Evolutionary conservation across 2,329 filamentous ascomycete species (phyloP).

Genomic region (Penicillium sp.): DNA sequence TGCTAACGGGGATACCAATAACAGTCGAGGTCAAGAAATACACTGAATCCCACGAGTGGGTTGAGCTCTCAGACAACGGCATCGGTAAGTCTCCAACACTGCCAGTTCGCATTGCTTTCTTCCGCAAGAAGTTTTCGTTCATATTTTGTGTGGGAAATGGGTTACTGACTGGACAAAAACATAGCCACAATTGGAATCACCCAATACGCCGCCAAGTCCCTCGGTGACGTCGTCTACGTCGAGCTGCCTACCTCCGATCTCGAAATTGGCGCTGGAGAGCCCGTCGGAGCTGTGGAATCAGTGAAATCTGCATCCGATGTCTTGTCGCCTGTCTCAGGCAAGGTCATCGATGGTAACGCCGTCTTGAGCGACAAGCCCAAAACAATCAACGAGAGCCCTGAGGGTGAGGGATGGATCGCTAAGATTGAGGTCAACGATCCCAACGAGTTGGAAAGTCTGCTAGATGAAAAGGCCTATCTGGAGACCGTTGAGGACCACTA

Average conservation of each 20-base stretch:
- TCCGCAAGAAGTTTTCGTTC: not conserved
- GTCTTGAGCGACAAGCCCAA: constrained; percentile 78
- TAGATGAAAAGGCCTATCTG: constrained; percentile 76
- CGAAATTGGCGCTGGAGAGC: constrained; percentile 70
- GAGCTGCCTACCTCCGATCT: constrained; percentile 75
- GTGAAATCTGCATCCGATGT: constrained; percentile 99
- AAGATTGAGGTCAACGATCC: constrained; percentile 73
- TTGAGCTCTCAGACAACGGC: constrained; percentile 78
- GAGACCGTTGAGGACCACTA: constrained; percentile 59
- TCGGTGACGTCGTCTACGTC: constrained; percentile 96
- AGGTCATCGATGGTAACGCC: constrained; percentile 68
- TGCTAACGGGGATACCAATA: constrained; percentile 19
- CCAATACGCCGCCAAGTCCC: constrained; percentile 81
- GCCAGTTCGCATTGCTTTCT: not conserved
- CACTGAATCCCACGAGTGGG: constrained; percentile 98
- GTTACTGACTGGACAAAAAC: not conserved
- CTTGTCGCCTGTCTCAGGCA: constrained; percentile 79
- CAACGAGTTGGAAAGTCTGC: constrained; percentile 68
- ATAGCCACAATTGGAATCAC: constrained; percentile 75
- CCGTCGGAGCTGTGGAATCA: constrained; percentile 91
- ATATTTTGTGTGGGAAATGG: not conserved
- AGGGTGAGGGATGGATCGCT: constrained; percentile 89
- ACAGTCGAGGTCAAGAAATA: constrained; percentile 65
- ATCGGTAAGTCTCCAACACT: constrained; percentile 60
- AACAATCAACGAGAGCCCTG: constrained; percentile 84